Evolutionary conservation across 768 basidiomycete species (phyloP).

Genomic region (Kwoniella dendrophila): DNA sequence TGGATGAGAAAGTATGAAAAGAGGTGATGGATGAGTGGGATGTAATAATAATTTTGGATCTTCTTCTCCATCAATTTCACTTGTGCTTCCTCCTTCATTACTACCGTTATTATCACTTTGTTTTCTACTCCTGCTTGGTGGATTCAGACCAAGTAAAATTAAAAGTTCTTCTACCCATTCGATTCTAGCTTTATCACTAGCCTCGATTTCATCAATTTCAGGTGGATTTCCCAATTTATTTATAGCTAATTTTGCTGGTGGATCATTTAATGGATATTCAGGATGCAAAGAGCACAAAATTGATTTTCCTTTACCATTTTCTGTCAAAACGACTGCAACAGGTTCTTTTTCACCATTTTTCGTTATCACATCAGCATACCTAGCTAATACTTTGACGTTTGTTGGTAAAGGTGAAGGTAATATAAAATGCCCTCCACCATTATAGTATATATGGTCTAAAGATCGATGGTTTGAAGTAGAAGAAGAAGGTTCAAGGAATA

Average conservation of each 20-base stretch:
- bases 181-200: slow-evolving; percentile 51
- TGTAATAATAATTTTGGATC: slow-evolving; percentile 42
- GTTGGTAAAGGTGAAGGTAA: slow-evolving; percentile 29
- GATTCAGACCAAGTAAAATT: slow-evolving; percentile 56
- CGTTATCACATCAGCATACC: slow-evolving; percentile 41
- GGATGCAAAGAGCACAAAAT: slow-evolving; percentile 65
- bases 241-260: slow-evolving; percentile 46
- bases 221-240: slow-evolving; percentile 30
- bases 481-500: slow-evolving; percentile 44
- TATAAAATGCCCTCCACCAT: slow-evolving; percentile 59
- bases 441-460: slow-evolving; percentile 58
- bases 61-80: slow-evolving; percentile 28
- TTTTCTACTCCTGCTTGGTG: slow-evolving; percentile 57
- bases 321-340: slow-evolving; percentile 57
- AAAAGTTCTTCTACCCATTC: slow-evolving; percentile 57
- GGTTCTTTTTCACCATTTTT: slow-evolving; percentile 41
- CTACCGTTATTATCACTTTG: neutral
- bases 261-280: slow-evolving; percentile 61
- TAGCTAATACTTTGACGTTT: slow-evolving; percentile 56
- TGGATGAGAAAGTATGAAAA: slow-evolving; percentile 63
- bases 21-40: slow-evolving; percentile 63
- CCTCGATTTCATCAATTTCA: slow-evolving; percentile 25
- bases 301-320: slow-evolving; percentile 61
- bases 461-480: slow-evolving; percentile 14
- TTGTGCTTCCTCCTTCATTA: neutral